phyloP scores from a whole-genome alignment of 139 green algal genomes.

The Tetratostichococcus sp. region DNA sequence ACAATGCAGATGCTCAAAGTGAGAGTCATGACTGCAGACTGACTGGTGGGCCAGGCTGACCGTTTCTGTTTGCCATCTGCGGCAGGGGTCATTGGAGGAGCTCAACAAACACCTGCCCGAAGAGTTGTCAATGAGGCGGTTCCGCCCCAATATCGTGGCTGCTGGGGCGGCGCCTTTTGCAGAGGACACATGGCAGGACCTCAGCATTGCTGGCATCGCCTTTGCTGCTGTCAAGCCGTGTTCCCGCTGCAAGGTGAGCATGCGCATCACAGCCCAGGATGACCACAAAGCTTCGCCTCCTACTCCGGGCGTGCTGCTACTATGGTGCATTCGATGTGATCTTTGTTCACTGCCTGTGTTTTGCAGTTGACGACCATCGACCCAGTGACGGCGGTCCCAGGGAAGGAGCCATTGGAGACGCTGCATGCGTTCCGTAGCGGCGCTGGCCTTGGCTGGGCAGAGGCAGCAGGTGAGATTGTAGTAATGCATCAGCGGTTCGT shows the following conservation, averaged over 20 bases:
- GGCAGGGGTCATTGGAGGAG: constrained; percentile 32
- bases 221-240: constrained; percentile 69
- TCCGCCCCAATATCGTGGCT: constrained; percentile 74
- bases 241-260: constrained; percentile 43
- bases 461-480: background rate
- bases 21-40: too few species aligned
- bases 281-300: too few species aligned
- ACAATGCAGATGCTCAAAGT: too few species aligned
- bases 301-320: too few species aligned
- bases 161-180: constrained; percentile 25
- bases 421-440: constrained; percentile 36
- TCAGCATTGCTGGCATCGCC: background rate
- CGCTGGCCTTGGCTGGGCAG: background rate
- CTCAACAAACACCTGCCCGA: constrained; percentile 47
- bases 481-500: too few species aligned
- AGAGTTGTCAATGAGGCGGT: constrained; percentile 65
- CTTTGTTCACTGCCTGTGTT: background rate
- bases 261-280: too few species aligned
- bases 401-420: constrained; percentile 54
- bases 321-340: too few species aligned
- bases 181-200: constrained; percentile 53
- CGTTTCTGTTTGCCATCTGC: constrained; percentile 2
- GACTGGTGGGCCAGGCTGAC: too few species aligned
- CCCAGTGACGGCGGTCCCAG: constrained; percentile 51
- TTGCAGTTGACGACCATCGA: constrained; percentile 65